Conservation (phyloP, 805 yeast genomes). For the Candida silvicultrix region DNA sequence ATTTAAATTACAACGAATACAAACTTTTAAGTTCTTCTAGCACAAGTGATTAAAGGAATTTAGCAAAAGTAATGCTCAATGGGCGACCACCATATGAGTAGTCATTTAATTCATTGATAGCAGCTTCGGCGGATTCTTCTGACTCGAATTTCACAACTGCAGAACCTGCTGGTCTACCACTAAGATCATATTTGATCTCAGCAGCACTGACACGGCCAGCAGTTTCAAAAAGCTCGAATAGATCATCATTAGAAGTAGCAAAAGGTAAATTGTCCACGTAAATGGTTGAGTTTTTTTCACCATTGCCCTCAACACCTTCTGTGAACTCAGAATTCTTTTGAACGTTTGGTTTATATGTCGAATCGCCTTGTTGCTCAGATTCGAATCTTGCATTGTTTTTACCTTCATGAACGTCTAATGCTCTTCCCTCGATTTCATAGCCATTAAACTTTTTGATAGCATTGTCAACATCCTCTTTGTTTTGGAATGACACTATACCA, state of each 20-base stretch:
- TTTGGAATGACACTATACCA: conserved; percentile 71
- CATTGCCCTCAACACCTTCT: conserved; percentile 56
- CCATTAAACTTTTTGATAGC: conserved; percentile 72
- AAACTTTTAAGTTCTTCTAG: not conserved
- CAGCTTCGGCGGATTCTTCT: conserved; percentile 62
- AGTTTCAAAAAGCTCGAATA: conserved; percentile 79
- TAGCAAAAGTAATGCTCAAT: conserved; percentile 63
- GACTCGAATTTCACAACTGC: conserved; percentile 80
- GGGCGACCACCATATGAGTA: conserved; percentile 83
- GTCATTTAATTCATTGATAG: conserved; percentile 67
- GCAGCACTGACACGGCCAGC: conserved; percentile 73
- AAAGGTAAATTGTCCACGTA: conserved; percentile 79
- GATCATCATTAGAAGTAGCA: conserved; percentile 81
- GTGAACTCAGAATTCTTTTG: conserved; percentile 50
- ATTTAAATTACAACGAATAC: not conserved
- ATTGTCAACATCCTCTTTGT: conserved; percentile 57
- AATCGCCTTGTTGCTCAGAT: not conserved
- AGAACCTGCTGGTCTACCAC: conserved; percentile 69
- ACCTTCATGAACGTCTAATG: conserved; percentile 76
- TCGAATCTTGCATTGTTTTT: conserved; percentile 24
- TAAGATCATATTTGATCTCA: conserved; percentile 57
- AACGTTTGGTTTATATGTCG: conserved; percentile 6
- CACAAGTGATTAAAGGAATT: conserved; percentile 9
- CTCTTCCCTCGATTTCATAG: conserved; percentile 67
- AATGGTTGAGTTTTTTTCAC: conserved; percentile 54